phyloP scores from a whole-genome alignment of 495 filamentous ascomycete species.

The Aspergillus steynii region DNA sequence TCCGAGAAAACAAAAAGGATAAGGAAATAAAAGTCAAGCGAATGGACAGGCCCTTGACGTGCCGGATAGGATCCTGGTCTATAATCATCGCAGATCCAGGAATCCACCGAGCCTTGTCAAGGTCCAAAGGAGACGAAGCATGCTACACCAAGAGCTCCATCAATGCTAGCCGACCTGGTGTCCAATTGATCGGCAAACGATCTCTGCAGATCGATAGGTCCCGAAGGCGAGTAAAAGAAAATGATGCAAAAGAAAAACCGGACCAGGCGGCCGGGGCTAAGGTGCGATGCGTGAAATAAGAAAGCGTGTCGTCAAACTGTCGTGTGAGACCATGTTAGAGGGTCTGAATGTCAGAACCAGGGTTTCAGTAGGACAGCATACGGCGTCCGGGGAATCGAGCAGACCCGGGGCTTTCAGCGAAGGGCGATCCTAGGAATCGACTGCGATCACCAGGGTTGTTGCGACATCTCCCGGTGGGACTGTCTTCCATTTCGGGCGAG shows the following conservation, averaged over 20 bases:
- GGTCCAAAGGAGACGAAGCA: background rate
- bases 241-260: background rate
- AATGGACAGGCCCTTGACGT: slow-evolving; percentile 18
- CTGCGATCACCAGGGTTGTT: slow-evolving; percentile 35
- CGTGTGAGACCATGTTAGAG: background rate
- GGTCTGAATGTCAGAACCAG: background rate
- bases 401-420: slow-evolving; percentile 54
- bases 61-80: background rate
- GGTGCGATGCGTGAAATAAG: background rate
- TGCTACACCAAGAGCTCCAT: background rate
- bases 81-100: background rate
- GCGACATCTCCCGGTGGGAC: slow-evolving; percentile 68
- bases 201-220: background rate
- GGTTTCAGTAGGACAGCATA: slow-evolving; percentile 67
- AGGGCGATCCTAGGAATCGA: slow-evolving; percentile 48
- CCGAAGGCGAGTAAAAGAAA: background rate
- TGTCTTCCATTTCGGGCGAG: slow-evolving; percentile 68
- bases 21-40: slow-evolving; percentile 13
- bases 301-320: background rate
- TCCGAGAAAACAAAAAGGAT: background rate
- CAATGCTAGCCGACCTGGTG: background rate
- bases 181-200: background rate
- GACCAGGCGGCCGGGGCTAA: background rate
- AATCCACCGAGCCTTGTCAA: background rate
- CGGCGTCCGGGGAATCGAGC: slow-evolving; percentile 61